A percentile compares a stretch with the other conserved stretches of the same genome.
Conservation (phyloP, 108 stramenopile species). For the Parietichytrium sp. region DNA sequence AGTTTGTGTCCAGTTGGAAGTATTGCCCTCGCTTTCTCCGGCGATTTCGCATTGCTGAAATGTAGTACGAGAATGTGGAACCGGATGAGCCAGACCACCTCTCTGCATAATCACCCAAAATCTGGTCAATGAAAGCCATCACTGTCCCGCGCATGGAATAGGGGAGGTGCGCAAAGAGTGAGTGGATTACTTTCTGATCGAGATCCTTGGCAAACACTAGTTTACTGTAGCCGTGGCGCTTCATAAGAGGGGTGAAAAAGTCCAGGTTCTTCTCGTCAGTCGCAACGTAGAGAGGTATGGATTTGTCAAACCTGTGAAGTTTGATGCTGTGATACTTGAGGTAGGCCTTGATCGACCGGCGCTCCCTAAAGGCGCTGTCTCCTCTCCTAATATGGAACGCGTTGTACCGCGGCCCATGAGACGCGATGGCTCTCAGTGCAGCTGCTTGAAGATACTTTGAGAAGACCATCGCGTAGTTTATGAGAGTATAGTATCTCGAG, state of each 20-base stretch:
- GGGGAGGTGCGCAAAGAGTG: background rate
- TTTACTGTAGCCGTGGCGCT: background rate
- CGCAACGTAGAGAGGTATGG: conserved; percentile 13
- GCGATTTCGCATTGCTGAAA: conserved; percentile 27
- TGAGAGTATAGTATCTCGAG: background rate
- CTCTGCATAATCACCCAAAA: conserved; percentile 22
- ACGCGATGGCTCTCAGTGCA: background rate
- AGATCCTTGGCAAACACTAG: conserved; percentile 4
- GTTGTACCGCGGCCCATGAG: background rate
- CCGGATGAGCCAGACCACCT: conserved; percentile 14
- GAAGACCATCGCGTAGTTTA: conserved; percentile 2
- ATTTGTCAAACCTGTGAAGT: background rate
- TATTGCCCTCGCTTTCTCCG: background rate
- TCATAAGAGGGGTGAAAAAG: background rate
- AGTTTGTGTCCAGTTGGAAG: no score
- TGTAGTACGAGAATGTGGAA: conserved; percentile 16
- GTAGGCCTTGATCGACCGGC: background rate
- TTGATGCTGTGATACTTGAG: conserved; percentile 5
- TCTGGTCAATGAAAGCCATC: conserved; percentile 10
- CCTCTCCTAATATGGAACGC: conserved; percentile 8
- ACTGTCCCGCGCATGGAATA: conserved; percentile 13
- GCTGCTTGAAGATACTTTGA: background rate
- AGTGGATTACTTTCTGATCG: background rate
- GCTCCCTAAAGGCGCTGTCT: conserved; percentile 11
- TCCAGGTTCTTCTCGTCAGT: background rate